phyloP scores from a whole-genome alignment of 139 green algal species.

The Ettlia oleoabundans region DNA sequence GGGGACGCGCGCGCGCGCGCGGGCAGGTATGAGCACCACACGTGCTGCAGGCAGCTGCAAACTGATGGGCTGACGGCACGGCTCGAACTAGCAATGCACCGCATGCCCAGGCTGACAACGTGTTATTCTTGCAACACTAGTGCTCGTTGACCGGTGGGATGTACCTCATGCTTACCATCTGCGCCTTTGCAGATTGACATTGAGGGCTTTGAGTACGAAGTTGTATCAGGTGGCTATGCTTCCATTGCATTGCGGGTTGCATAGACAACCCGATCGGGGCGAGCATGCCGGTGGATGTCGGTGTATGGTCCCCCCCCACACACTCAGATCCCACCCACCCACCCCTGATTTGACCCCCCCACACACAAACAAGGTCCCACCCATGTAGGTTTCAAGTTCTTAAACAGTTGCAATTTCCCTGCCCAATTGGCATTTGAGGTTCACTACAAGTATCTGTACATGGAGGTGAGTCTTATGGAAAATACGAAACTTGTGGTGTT shows the following conservation, averaged over 20 bases:
- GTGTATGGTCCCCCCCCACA: neutral
- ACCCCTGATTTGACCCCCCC: too few relatives aligned
- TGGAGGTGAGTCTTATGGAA: neutral
- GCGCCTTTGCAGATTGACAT: neutral
- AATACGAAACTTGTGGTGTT: too few relatives aligned
- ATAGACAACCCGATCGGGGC: neutral
- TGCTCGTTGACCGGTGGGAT: too few relatives aligned
- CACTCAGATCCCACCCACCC: neutral
- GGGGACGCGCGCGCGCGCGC: too few relatives aligned
- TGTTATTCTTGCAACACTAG: too few relatives aligned
- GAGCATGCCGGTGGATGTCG: neutral
- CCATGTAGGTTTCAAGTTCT: neutral
- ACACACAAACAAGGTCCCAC: neutral
- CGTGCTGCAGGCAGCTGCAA: too few relatives aligned
- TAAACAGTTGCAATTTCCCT: slow-evolving; percentile 13
- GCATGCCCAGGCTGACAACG: too few relatives aligned
- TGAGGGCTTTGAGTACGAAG: slow-evolving; percentile 18
- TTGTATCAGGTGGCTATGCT: neutral
- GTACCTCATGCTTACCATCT: neutral
- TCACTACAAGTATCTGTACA: slow-evolving; percentile 16
- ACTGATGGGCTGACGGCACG: too few relatives aligned
- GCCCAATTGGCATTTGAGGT: neutral
- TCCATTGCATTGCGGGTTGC: neutral
- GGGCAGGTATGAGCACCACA: too few relatives aligned
- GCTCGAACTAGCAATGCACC: too few relatives aligned